Conservation (phyloP, 805 yeast species). For the Millerozyma acaciae region DNA sequence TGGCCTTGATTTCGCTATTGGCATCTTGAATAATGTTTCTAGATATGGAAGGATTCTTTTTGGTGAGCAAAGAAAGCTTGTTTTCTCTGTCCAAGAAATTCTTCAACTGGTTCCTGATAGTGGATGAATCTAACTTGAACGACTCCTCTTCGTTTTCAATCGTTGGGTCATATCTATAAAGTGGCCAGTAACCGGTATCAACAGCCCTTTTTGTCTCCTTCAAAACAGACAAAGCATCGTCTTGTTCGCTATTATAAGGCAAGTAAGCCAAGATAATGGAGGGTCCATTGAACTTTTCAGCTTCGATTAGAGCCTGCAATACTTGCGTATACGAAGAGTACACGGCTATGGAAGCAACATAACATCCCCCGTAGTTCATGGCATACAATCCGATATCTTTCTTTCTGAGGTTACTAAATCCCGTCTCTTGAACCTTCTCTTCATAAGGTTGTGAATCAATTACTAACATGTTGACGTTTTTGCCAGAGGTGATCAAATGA, state of each 20-base stretch:
- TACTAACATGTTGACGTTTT: conserved; percentile 77
- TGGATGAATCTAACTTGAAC: conserved; percentile 85
- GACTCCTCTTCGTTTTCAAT: conserved; percentile 45
- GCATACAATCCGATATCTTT: conserved; percentile 93
- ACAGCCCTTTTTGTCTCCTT: conserved; percentile 87
- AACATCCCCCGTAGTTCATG: conserved; percentile 84
- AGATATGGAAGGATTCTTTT: conserved; percentile 68
- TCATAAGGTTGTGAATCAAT: conserved; percentile 80
- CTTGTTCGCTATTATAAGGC: conserved; percentile 65
- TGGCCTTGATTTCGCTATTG: conserved; percentile 50
- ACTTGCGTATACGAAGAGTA: conserved; percentile 93
- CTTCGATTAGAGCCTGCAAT: conserved; percentile 83
- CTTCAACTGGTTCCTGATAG: conserved; percentile 69
- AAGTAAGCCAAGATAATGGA: conserved; percentile 86
- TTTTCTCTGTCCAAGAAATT: conserved; percentile 87
- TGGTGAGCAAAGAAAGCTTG: conserved; percentile 71
- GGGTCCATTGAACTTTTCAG: conserved; percentile 86
- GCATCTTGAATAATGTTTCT: conserved; percentile 67
- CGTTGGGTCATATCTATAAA: conserved; percentile 78
- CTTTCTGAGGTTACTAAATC: conserved; percentile 55
- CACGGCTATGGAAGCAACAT: conserved; percentile 92
- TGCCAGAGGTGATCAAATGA: conserved; percentile 68
- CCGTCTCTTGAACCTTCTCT: conserved; percentile 24
- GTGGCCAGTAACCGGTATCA: conserved; percentile 95
- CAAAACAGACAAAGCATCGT: conserved; percentile 67